Evolutionary conservation across 164 flowering plant species (phyloP), one percentile per base, ranked within the genome.

Genomic region (Litsea cubeba): DNA sequence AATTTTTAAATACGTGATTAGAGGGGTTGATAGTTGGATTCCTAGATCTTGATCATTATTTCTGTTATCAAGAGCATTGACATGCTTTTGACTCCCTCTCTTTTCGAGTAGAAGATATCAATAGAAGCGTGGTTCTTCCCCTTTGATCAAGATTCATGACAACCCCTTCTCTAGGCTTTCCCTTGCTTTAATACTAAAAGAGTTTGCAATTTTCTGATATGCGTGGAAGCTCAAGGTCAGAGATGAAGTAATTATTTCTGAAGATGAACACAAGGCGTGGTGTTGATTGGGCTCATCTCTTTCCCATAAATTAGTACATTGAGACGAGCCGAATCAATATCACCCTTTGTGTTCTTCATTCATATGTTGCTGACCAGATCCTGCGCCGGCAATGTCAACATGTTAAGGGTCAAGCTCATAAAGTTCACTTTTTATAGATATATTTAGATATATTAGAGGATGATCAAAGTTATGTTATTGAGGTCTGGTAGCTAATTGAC

Each of bases 241-340:
- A 54, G 17, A 54, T 4, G 20, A 54, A 54, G 3, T 54, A 3
- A 7, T 20, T 3, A 54, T 20, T 54, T 54, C 60, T 54, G 60
- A 3, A 54, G 60, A 14, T 15, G 60, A 54, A 54, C 20, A 54
- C 60, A 17, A 14, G 60, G 60, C 60, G 60, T 54, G 60, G n/a
- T 54, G 60, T 54, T 54, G 60, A 54, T 54, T 20, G 17, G 60
- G 60, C 60, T 54, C 60, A 54, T 54, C 60, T 54, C 60, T 54
- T 54, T 54, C 60, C 12, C n/a, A 15, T 5, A 20, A 15, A 3
- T 54, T 54, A 3, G 60, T 15, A 3, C 20, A 15, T 15, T 15
- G 60, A 54, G 60, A 54, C 60, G 60, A 54, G 60, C 60, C 60
- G 60, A 54, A 54, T 54, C 60, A 54, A 54, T 54, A 54, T 54